Base-by-base conservation (phyloP, 257 asterid species). In the Nemophila menziesii region DNA sequence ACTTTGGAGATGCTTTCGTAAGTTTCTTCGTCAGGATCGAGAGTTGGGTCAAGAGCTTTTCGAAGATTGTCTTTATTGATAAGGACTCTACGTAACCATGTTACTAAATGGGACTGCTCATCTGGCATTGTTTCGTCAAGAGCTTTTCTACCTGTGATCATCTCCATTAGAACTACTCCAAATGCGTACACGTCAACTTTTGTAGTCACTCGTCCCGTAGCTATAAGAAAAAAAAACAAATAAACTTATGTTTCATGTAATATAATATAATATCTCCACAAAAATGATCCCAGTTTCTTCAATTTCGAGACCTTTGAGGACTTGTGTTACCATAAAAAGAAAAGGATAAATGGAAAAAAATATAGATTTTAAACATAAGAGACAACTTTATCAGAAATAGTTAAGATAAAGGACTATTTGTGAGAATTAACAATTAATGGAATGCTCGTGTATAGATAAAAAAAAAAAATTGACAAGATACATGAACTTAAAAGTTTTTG, bases 201-300 rank as follows among this genome's bases (percentile, higher is more conserved):
- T 20, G 93, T 84, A 10, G 97, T 89, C 57, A 89, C 97, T 62
- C 97, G 56, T 52, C 98, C 95, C 6, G 95, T 89, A 15, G 95
- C 95, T 89, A 85, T 43, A 19, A 9, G 16, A 21, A 48, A 42
- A 52, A 44, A 43, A 4, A 5, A 20, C 5, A n/a, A 29, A n/a
- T 24, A 18, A 3, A 18, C 18, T 4, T 29, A 29, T 29, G 2
- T 13, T 29, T 29, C 9, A 7, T 4, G 36, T 29, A 29, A 29
- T 13, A n/a, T n/a, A n/a, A n/a, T 29, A 29, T 7, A 29, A 29
- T 10, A 10, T 29, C 36, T 2, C 36, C 8, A 29, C 12, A 13
- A 29, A 29, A 5, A 29, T 29, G 9, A 29, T 7, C 36, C 36
- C 2, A 29, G 36, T 29, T 29, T n/a, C 8, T 29, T 29, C 36